Evolutionary conservation across 2,329 filamentous ascomycete species (phyloP).

Genomic region (Calonectria crousiana): DNA sequence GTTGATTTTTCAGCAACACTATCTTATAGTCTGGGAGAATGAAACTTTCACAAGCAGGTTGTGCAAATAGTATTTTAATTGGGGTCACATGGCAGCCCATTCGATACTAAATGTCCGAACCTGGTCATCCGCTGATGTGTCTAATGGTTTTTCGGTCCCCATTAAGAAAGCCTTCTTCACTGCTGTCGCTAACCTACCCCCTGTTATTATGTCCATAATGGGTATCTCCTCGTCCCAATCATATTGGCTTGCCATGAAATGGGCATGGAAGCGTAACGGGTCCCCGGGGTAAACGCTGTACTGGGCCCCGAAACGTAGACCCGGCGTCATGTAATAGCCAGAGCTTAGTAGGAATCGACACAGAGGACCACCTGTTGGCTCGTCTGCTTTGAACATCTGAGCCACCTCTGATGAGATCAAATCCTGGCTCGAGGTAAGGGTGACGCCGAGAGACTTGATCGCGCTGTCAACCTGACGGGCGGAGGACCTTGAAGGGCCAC

Average conservation of each 20-base stretch:
- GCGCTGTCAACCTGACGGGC: slow-evolving; percentile 26
- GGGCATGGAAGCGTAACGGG: slow-evolving; percentile 92
- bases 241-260: slow-evolving; percentile 88
- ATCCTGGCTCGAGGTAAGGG: slow-evolving; percentile 51
- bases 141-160: slow-evolving; percentile 70
- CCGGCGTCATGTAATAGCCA: slow-evolving; percentile 91
- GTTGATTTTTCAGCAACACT: neutral
- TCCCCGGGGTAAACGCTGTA: slow-evolving; percentile 97
- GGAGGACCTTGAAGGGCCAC: slow-evolving; percentile 32
- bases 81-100: slow-evolving; percentile 88
- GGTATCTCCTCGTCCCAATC: slow-evolving; percentile 91
- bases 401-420: slow-evolving; percentile 42
- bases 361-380: slow-evolving; percentile 63
- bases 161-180: slow-evolving; percentile 97
- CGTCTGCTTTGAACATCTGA: slow-evolving; percentile 20
- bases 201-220: slow-evolving; percentile 86
- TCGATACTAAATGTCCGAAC: slow-evolving; percentile 87
- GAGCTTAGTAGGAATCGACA: slow-evolving; percentile 83
- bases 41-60: neutral
- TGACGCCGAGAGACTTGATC: slow-evolving; percentile 46
- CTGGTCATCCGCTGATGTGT: slow-evolving; percentile 48
- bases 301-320: slow-evolving; percentile 92
- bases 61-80: slow-evolving; percentile 24
- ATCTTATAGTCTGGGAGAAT: neutral
- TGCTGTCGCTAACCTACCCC: slow-evolving; percentile 88